phyloP scores from a whole-genome alignment of 2,329 filamentous ascomycete species.

The Bipolaris cookei region DNA sequence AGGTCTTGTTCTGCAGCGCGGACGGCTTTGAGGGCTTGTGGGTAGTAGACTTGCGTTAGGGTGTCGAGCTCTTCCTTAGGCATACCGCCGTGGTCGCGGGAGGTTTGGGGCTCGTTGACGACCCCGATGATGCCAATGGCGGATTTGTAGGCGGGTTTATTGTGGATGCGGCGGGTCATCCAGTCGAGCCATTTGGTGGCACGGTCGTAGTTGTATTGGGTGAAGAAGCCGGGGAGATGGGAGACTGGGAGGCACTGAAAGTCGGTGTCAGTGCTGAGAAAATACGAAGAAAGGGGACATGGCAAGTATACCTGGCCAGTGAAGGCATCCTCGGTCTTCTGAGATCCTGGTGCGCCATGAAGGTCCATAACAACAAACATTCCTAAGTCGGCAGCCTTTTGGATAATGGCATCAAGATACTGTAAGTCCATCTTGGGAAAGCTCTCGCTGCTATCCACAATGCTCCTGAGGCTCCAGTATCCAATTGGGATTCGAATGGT shows the following conservation, averaged over 20 bases:
- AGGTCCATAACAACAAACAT: conserved; percentile 63
- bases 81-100: conserved; percentile 16
- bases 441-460: conserved; percentile 58
- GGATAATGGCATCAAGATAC: conserved; percentile 57
- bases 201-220: conserved; percentile 62
- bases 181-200: conserved; percentile 62
- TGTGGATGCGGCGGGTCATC: conserved; percentile 62
- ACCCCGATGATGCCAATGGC: conserved; percentile 64
- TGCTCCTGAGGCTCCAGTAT: conserved; percentile 61
- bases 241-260: conserved; percentile 27
- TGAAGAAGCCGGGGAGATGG: conserved; percentile 61
- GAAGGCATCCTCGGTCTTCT: conserved; percentile 55
- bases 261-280: neutral
- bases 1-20: conserved; percentile 58
- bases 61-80: conserved; percentile 37
- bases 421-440: conserved; percentile 58
- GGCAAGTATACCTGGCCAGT: conserved; percentile 51
- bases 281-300: neutral
- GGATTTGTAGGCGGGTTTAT: conserved; percentile 56
- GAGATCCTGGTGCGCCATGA: conserved; percentile 61
- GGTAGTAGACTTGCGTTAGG: conserved; percentile 53
- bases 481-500: conserved; percentile 63
- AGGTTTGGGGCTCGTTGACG: conserved; percentile 62
- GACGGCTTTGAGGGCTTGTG: conserved; percentile 54
- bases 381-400: conserved; percentile 57